These are phyloP conservation scores for Polytrichum formosum DNA, from an alignment of 225 moss, liverwort and hornwort genomes.

Conservation along the genomic window DNA sequence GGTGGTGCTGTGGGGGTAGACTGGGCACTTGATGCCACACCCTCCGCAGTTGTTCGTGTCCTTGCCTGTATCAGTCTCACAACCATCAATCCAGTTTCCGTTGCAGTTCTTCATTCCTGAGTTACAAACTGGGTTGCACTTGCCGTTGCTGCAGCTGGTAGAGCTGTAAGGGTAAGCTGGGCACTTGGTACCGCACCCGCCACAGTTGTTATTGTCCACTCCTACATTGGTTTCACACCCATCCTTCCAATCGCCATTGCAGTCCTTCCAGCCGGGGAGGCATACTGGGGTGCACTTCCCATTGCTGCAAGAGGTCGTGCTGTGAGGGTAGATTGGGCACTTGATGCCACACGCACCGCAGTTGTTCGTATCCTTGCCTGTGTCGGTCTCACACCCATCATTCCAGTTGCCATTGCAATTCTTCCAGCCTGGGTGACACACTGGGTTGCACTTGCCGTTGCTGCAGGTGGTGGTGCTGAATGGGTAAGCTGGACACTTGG, in stretches of 20 bases:
- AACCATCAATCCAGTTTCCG: slow-evolving; percentile 11
- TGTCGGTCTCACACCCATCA: slow-evolving; percentile 22
- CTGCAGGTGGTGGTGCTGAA: slow-evolving; percentile 8
- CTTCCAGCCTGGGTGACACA: slow-evolving; percentile 11
- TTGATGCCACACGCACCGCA: slow-evolving; percentile 10
- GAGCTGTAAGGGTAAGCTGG: background rate
- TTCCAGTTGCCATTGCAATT: slow-evolving; percentile 29
- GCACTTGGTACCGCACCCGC: slow-evolving; percentile 1
- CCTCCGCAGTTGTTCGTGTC: background rate
- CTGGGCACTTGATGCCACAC: background rate
- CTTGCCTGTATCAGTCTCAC: slow-evolving; percentile 5
- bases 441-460: slow-evolving; percentile 6
- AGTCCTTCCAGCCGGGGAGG: slow-evolving; percentile 6
- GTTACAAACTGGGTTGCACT: slow-evolving; percentile 8
- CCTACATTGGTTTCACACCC: slow-evolving; percentile 8
- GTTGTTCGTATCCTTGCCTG: slow-evolving; percentile 9
- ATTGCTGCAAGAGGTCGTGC: slow-evolving; percentile 1
- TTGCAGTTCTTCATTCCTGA: slow-evolving; percentile 7
- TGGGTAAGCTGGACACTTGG: background rate
- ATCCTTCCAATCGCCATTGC: slow-evolving; percentile 6
- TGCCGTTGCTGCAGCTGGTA: background rate
- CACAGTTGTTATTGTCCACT: background rate
- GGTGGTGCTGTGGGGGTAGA: too few relatives aligned
- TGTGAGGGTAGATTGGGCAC: background rate
- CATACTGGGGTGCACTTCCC: slow-evolving; percentile 5